Evolutionary conservation across 2,329 filamentous ascomycete genomes (phyloP).

Genomic region (Beauveria sp.): DNA sequence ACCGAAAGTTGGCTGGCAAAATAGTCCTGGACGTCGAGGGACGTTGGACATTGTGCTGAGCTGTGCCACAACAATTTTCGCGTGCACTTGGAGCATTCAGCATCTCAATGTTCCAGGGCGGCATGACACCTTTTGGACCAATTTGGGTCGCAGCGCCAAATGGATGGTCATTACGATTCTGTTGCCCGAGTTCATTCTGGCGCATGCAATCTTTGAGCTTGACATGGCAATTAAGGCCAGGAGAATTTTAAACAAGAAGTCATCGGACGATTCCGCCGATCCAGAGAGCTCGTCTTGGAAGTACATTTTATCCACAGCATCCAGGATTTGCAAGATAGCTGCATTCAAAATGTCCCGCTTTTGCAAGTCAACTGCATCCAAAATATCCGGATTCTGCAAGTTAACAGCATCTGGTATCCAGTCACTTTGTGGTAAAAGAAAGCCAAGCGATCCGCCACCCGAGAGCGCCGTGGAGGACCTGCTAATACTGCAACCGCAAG

Average conservation of each 20-base stretch:
- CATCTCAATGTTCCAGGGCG: background rate
- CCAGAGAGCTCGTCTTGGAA: background rate
- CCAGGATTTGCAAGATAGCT: too few relatives aligned
- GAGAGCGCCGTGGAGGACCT: too few relatives aligned
- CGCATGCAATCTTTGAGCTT: background rate
- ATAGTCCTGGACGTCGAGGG: background rate
- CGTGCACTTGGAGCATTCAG: background rate
- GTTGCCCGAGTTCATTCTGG: background rate
- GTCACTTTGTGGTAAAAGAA: too few relatives aligned
- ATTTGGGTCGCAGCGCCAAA: background rate
- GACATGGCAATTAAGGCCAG: background rate
- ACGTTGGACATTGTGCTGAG: background rate
- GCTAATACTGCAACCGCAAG: background rate
- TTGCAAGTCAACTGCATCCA: too few relatives aligned
- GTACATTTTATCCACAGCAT: too few relatives aligned
- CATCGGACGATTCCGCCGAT: too few relatives aligned
- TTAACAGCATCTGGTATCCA: background rate
- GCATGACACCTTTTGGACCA: background rate
- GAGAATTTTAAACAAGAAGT: background rate
- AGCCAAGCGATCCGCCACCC: too few relatives aligned
- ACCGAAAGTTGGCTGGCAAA: background rate
- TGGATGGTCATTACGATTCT: background rate
- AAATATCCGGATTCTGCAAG: background rate
- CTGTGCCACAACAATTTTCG: background rate
- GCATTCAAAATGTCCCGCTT: too few relatives aligned